These are phyloP conservation scores for Pleodorina starrii DNA, from an alignment of 139 green algal genomes.

Conservation along the genomic window DNA sequence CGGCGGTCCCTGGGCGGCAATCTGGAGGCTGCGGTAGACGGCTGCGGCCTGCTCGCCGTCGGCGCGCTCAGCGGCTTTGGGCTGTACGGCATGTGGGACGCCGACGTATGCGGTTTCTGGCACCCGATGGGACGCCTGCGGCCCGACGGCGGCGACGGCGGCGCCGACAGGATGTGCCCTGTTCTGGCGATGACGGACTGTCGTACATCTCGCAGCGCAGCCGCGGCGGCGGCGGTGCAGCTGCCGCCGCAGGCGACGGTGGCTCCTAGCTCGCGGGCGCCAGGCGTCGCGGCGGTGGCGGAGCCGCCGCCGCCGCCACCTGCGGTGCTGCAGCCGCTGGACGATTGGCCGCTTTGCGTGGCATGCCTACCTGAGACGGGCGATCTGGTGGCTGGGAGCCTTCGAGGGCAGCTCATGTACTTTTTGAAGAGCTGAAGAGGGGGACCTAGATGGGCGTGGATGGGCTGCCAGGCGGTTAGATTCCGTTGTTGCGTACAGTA, in stretches of 20 bases:
- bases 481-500: too few relatives aligned
- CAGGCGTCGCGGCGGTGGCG: not conserved
- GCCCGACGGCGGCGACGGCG: not conserved
- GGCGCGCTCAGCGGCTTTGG: not conserved
- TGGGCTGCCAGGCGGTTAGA: too few relatives aligned
- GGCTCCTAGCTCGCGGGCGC: too few relatives aligned
- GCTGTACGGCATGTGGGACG: conserved; percentile 29
- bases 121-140: not conserved
- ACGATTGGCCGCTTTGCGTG: conserved; percentile 18
- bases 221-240: not conserved
- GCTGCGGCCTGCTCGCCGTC: not conserved
- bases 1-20: not conserved
- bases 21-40: not conserved
- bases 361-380: not conserved
- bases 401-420: conserved; percentile 12
- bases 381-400: conserved; percentile 11
- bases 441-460: too few relatives aligned
- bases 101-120: conserved; percentile 33
- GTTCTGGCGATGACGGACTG: conserved; percentile 21
- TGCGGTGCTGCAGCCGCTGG: not conserved
- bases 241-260: too few relatives aligned
- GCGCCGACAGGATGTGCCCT: not conserved
- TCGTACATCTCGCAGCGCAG: not conserved
- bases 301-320: not conserved
- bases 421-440: conserved; percentile 7